These are phyloP conservation scores for Penicillium hesseltinei DNA, from an alignment of 2,329 filamentous ascomycete genomes.

Conservation along the genomic window DNA sequence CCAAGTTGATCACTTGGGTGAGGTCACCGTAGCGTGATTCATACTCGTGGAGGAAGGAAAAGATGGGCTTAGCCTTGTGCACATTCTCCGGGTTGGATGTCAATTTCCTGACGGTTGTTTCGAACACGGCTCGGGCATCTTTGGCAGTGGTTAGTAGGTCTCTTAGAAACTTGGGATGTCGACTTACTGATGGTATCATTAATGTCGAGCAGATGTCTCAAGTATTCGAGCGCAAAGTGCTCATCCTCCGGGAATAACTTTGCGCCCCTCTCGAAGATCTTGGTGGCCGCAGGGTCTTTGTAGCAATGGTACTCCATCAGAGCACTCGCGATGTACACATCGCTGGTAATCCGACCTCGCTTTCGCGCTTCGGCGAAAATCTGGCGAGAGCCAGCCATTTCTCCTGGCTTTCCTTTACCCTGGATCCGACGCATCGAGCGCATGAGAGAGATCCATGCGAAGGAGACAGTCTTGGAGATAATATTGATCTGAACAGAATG, in stretches of 20 bases:
- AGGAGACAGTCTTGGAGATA: conserved; percentile 82
- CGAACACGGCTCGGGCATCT: conserved; percentile 95
- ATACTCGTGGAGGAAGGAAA: conserved; percentile 90
- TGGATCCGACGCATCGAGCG: conserved; percentile 92
- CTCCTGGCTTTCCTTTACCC: conserved; percentile 72
- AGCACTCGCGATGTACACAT: conserved; percentile 91
- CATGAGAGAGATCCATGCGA: conserved; percentile 92
- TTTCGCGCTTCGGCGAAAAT: conserved; percentile 87
- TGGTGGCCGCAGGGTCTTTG: conserved; percentile 85
- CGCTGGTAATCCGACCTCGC: conserved; percentile 82
- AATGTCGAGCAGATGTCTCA: conserved; percentile 88
- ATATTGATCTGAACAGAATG: conserved; percentile 71
- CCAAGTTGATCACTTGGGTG: conserved; percentile 83
- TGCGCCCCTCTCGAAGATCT: conserved; percentile 92
- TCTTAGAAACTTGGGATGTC: neutral
- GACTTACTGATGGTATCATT: conserved; percentile 88
- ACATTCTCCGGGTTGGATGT: conserved; percentile 72
- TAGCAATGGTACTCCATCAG: conserved; percentile 95
- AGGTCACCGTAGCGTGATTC: conserved; percentile 94
- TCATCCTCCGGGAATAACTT: conserved; percentile 94
- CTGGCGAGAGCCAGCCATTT: conserved; percentile 71
- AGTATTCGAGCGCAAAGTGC: conserved; percentile 87
- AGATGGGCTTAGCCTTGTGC: conserved; percentile 77
- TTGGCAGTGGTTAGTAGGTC: conserved; percentile 16
- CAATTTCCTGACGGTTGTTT: conserved; percentile 84